Conservation (phyloP, 2,329 filamentous ascomycete species). For the Monosporascus sp. region DNA sequence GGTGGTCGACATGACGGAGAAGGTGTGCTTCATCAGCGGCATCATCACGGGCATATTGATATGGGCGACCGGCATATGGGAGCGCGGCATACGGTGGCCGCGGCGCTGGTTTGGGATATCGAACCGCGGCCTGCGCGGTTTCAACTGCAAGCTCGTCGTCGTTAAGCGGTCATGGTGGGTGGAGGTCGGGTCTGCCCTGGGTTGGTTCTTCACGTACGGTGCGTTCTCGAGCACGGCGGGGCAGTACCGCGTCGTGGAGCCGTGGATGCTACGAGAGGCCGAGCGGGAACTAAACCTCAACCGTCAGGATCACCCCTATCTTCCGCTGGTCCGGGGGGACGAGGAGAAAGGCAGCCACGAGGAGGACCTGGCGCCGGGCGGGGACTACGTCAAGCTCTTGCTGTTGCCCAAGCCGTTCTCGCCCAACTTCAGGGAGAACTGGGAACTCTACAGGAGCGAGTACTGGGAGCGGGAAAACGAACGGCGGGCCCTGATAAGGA, state of each 20-base stretch:
- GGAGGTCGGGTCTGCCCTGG: conserved; percentile 67
- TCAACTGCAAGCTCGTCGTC: conserved; percentile 95
- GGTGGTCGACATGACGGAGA: conserved; percentile 86
- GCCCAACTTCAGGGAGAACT: conserved; percentile 90
- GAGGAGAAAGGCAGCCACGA: conserved; percentile 68
- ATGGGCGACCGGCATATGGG: conserved; percentile 95
- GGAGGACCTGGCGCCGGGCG: conserved; percentile 84
- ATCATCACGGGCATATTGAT: conserved; percentile 81
- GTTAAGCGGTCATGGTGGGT: conserved; percentile 78
- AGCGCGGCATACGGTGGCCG: conserved; percentile 90
- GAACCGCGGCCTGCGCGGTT: conserved; percentile 82
- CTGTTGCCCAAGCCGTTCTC: conserved; percentile 93
- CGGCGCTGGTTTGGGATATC: conserved; percentile 83
- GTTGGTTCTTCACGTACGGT: conserved; percentile 74
- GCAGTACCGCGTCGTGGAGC: conserved; percentile 75
- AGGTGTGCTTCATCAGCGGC: conserved; percentile 86
- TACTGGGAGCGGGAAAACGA: conserved; percentile 99
- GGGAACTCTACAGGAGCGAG: conserved; percentile 89
- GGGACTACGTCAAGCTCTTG: conserved; percentile 86
- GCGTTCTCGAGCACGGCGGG: conserved; percentile 63
- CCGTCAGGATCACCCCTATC: conserved; percentile 33
- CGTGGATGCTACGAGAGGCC: conserved; percentile 52
- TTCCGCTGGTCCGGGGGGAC: conserved; percentile 38
- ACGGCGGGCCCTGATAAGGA: conserved; percentile 67
- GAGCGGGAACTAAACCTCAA: conserved; percentile 53